A percentile compares a stretch with the other conserved stretches of the same genome.
Evolutionary conservation across 1,284 basidiomycete species (phyloP).

Genomic region (Ganoderma meredithae): DNA sequence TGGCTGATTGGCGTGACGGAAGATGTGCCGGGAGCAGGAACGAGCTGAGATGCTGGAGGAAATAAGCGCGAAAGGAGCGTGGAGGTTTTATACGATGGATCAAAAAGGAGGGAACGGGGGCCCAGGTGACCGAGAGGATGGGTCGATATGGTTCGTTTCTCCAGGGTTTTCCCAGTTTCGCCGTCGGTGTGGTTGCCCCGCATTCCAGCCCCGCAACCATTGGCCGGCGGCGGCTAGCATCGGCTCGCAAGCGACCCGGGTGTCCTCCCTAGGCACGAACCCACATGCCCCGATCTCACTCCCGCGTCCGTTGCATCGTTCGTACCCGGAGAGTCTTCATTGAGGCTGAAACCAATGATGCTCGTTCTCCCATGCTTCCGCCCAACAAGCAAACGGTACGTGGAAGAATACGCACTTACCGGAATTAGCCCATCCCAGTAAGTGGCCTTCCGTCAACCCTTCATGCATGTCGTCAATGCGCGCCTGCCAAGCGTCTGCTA

Average conservation of each 20-base stretch:
- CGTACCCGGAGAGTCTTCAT: not conserved
- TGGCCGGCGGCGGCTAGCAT: slow-evolving; percentile 21
- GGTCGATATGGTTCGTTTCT: slow-evolving; percentile 35
- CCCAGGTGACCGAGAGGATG: slow-evolving; percentile 29
- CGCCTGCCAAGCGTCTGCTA: slow-evolving; percentile 5
- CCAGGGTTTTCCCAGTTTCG: slow-evolving; percentile 41
- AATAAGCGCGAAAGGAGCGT: slow-evolving; percentile 39
- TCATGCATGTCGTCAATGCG: not conserved
- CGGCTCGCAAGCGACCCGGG: slow-evolving; percentile 16
- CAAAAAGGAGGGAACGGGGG: slow-evolving; percentile 21
- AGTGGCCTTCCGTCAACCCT: not conserved
- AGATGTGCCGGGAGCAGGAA: slow-evolving; percentile 33
- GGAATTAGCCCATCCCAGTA: not conserved
- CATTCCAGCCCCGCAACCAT: slow-evolving; percentile 33
- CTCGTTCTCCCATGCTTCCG: not conserved
- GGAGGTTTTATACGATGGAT: slow-evolving; percentile 40
- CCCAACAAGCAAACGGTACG: slow-evolving; percentile 5
- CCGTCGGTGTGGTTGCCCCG: slow-evolving; percentile 41
- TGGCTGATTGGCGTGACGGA: slow-evolving; percentile 45
- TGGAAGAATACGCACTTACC: slow-evolving; percentile 3
- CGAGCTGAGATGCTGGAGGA: slow-evolving; percentile 42
- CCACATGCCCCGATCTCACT: slow-evolving; percentile 5
- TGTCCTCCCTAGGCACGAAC: slow-evolving; percentile 34
- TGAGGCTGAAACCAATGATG: not conserved
- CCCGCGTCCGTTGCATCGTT: not conserved